Base-by-base conservation (phyloP, 306 rosid species). In the Vigna hirtella region DNA sequence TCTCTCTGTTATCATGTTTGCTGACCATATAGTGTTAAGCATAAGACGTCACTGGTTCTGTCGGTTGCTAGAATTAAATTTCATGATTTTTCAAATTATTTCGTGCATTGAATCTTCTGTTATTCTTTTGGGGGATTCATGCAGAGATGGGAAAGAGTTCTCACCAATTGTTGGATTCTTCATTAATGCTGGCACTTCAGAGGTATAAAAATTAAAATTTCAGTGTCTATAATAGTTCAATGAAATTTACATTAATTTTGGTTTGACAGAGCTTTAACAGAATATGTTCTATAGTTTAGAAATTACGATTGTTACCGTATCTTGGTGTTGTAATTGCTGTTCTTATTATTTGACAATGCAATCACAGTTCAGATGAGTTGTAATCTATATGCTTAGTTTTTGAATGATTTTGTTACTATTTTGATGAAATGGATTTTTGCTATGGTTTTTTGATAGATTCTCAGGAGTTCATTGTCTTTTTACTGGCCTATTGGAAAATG, bases 131-230 rank as follows among this genome's bases (percentile, higher is more conserved):
- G 63, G 75, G 69, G 61, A 20, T 73, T 48, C 64, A 6, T 72
- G 79, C 87, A 94, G 98, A 76, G 96, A 90, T 62, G 90, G 91
- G 32, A 92, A 85, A 84, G 96, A 90, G 83, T 94, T 94, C 70
- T 86, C 98, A 4, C 97, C 97, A 66, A 70, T 90, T 26, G 86
- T 85, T 74, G 98, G 94, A 51, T 91, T 91, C 84, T 94, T 90
- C 66, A 42, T 86, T 43, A 82, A 87, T 11, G 83, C 73, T 66
- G 87, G 85, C 22, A 83, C 96, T 64, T 85, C 97, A 11, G 88
- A 94, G 93, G 98, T 93, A 52, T 53, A 82, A 16, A 86, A 83
- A 32, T 42, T 49, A 55, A 47, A 47, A 55, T 34, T 3, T 47
- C 67, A 20, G 26, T 78, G 42, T 40, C 28, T 82, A n/a, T 42